Evolutionary conservation across 139 green algal genomes (phyloP).

Genomic region (Prasinococcaceae sp.): DNA sequence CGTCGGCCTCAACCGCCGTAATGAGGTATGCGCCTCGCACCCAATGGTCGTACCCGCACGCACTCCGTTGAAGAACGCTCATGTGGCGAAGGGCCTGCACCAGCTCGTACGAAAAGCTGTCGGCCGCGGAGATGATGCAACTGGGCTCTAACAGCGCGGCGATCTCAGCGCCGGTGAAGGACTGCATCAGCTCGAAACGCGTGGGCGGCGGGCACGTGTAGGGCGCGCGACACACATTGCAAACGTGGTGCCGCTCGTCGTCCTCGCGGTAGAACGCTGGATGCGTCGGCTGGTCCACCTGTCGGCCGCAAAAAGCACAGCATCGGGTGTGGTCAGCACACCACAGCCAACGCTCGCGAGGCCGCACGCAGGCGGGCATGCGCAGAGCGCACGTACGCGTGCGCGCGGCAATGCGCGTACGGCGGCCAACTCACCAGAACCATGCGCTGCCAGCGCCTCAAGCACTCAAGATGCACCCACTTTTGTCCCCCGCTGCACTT

Average conservation of each 20-base stretch:
- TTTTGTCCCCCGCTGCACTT: constrained; percentile 7
- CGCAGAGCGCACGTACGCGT: too few relatives aligned
- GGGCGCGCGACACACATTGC: constrained; percentile 5
- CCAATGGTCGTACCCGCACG: constrained; percentile 13
- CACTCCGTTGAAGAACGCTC: background rate
- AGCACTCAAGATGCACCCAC: constrained; percentile 10
- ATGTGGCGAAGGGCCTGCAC: background rate
- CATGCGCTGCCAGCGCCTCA: constrained; percentile 14
- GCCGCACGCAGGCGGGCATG: too few relatives aligned
- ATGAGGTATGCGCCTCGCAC: constrained; percentile 16
- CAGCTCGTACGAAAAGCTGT: constrained; percentile 6
- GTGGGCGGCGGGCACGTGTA: constrained; percentile 13
- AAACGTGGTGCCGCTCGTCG: constrained; percentile 6
- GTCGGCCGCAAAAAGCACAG: too few relatives aligned
- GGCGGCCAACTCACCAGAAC: constrained; percentile 7
- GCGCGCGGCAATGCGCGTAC: too few relatives aligned
- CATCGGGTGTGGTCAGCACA: too few relatives aligned
- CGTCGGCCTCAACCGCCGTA: constrained; percentile 1
- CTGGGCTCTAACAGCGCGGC: constrained; percentile 5
- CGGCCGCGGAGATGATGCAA: constrained; percentile 8
- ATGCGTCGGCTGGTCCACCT: constrained; percentile 21
- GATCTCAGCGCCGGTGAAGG: constrained; percentile 17
- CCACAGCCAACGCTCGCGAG: too few relatives aligned
- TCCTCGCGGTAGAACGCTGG: constrained; percentile 15
- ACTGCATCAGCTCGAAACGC: constrained; percentile 10